Evolutionary conservation across 192 early-diverging fungal genomes (phyloP), one percentile per base, ranked within the genome.

Genomic region (Umbelopsis isabellina): DNA sequence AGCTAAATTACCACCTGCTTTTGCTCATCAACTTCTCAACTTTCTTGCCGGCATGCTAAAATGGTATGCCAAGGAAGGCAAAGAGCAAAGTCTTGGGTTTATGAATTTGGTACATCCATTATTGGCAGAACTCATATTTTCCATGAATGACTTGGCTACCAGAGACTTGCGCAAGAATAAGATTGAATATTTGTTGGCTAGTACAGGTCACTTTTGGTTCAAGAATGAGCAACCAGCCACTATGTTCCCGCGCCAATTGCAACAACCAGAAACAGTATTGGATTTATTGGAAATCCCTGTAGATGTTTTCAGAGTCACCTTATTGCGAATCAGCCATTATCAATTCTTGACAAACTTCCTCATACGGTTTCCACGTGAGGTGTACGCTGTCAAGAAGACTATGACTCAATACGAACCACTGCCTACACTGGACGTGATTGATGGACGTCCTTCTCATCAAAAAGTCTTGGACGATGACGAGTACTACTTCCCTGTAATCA

Each of bases 131-230:
- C 58, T 88, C 5, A 77, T 84, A 20, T 71, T 80, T 3, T 83
- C 85, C 1, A 82, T 82, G 1, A 88, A 84, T 51, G 83, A 85
- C 22, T 66, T 86, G 9, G 74, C 80, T 4, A 79, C 79, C 68
- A 74, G 82, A 37, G 86, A 88, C 70, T 71, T 88, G n/a, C 79
- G 84, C 25, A 78, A 86, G 68, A 86, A 86, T 52, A 88, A 88
- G 48, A 83, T 88, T 30, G 86, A 88, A 49, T 35, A 80, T 44
- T 74, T 88, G 25, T 69, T 88, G 25, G 49, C 75, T 1, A 82
- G 76, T 23, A 79, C 82, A 2, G 84, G 85, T 6, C 80, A 77
- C 5, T 86, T 88, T 45, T 88, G 86, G 86, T 88, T 88, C 61
- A 68, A 76, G 1, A 72, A 78, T 22, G 78, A 82, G 23, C 67